Evolutionary conservation across 805 yeast species (phyloP).

Genomic region (Millerago galiae): DNA sequence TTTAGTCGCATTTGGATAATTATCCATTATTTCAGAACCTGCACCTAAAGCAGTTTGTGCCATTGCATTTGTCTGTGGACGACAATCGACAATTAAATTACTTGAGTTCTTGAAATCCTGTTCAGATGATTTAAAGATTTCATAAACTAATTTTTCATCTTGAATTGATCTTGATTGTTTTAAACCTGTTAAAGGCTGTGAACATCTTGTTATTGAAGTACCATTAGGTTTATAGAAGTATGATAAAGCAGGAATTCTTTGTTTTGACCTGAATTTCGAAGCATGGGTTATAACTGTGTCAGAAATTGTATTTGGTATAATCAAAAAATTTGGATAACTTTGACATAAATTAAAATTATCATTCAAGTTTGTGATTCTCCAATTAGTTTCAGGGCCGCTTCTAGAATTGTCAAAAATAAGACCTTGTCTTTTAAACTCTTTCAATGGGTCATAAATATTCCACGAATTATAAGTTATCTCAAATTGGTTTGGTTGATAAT

Average conservation of each 20-base stretch:
- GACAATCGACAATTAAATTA: conserved; percentile 79
- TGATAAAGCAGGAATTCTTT: conserved; percentile 74
- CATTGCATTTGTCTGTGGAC: conserved; percentile 92
- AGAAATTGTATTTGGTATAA: conserved; percentile 72
- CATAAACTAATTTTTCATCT: conserved; percentile 77
- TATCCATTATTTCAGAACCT: conserved; percentile 92
- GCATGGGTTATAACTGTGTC: conserved; percentile 83
- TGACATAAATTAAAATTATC: conserved; percentile 57
- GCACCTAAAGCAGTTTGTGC: conserved; percentile 97
- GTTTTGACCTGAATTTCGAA: conserved; percentile 77
- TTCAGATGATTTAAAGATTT: conserved; percentile 59
- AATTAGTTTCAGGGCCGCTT: conserved; percentile 26
- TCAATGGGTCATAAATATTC: conserved; percentile 53
- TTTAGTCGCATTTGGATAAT: conserved; percentile 65
- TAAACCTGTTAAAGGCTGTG: conserved; percentile 90
- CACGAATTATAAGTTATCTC: conserved; percentile 68
- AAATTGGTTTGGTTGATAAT: conserved; percentile 66
- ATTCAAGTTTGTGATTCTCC: conserved; percentile 73
- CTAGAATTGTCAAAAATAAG: conserved; percentile 26
- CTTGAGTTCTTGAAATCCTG: conserved; percentile 32
- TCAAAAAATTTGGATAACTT: conserved; percentile 63
- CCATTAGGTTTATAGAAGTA: conserved; percentile 66
- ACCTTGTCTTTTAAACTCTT: conserved; percentile 75
- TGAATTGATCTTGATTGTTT: conserved; percentile 84
- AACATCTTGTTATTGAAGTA: conserved; percentile 77